Evolutionary conservation across 148 eudicot genomes (phyloP).

Genomic region (Cornus florida): DNA sequence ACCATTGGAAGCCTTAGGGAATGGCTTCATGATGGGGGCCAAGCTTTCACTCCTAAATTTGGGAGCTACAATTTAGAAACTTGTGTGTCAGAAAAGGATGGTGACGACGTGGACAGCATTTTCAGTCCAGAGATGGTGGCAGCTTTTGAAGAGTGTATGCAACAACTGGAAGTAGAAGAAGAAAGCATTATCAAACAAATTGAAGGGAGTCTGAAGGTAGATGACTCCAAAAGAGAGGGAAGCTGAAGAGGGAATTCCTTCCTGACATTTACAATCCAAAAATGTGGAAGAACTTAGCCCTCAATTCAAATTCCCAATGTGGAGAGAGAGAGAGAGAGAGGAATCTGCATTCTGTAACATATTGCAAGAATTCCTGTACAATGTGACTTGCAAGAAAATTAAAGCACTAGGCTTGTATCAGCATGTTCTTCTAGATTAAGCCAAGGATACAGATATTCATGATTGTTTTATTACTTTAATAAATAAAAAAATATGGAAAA

Average conservation of each 20-base stretch:
- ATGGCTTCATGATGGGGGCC: slow-evolving; percentile 17
- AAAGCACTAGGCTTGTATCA: no score
- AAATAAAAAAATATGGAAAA: no score
- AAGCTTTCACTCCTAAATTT: slow-evolving; percentile 24
- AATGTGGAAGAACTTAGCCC: not conserved
- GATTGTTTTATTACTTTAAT: no score
- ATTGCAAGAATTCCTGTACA: no score
- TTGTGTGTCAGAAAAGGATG: not conserved
- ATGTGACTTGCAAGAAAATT: no score
- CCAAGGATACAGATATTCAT: no score
- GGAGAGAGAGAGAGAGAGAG: no score
- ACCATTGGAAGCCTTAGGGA: slow-evolving; percentile 5
- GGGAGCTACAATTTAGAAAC: slow-evolving; percentile 18
- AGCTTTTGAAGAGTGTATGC: slow-evolving; percentile 32
- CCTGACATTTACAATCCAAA: not conserved
- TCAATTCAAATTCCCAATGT: not conserved
- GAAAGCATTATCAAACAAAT: slow-evolving; percentile 26
- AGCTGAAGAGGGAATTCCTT: not conserved
- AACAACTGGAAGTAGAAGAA: slow-evolving; percentile 28
- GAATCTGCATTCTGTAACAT: no score
- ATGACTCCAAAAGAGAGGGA: not conserved
- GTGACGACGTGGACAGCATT: slow-evolving; percentile 8
- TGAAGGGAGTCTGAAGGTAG: slow-evolving; percentile 4
- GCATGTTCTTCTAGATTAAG: no score
- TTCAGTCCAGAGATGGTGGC: slow-evolving; percentile 33